Evolutionary conservation across 2,329 filamentous ascomycete genomes (phyloP), one percentile per base, ranked within the genome.

Genomic region (Atkinsonella hypoxylon): DNA sequence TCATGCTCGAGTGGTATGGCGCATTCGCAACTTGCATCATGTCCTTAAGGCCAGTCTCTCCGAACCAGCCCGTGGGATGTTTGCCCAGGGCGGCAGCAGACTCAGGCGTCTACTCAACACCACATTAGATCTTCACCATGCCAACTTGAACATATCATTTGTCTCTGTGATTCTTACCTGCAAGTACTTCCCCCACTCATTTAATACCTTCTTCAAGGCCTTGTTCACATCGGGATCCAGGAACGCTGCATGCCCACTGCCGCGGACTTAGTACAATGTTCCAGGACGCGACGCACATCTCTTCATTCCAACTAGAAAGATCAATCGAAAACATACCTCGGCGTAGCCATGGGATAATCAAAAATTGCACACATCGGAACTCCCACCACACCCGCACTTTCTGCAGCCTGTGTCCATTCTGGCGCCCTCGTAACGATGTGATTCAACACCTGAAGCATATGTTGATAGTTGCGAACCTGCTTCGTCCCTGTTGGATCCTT

Each of bases 371-470:
- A 68, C 65, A 78, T 70, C 2, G 75, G 75, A n/a, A 78, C 74
- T 0, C 74, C 75, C 0, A 78, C 75, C 64, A 77, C 71, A 17
- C 74, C 74, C 13, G 71, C 73, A 13, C 67, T 68, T 57, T 73
- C 70, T 0, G 73, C 76, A 4, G 72, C 70, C 51, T 77, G 70
- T 0, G 70, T 76, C 75, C 74, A 77, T 56, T 74, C 70, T 1
- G 76, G 76, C 4, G 75, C 75, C 13, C 65, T 63, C 18, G 66
- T 67, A 45, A 79, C 70, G 51, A 77, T 68, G 55, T 84, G 76
- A 60, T 87, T 85, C 47, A 88, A 69, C 9, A 86, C 71, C 20
- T 70, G 67, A 18, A 88, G 71, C 78, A 88, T 81, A 56, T 87
- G 80, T 6, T 74, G 51, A 57, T 84, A 85, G 65, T 85, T 75